Evolutionary conservation across 371 early-diverging fungal species (phyloP), one percentile per base, ranked within the genome.

Genomic region (Actinomortierella ambigua): DNA sequence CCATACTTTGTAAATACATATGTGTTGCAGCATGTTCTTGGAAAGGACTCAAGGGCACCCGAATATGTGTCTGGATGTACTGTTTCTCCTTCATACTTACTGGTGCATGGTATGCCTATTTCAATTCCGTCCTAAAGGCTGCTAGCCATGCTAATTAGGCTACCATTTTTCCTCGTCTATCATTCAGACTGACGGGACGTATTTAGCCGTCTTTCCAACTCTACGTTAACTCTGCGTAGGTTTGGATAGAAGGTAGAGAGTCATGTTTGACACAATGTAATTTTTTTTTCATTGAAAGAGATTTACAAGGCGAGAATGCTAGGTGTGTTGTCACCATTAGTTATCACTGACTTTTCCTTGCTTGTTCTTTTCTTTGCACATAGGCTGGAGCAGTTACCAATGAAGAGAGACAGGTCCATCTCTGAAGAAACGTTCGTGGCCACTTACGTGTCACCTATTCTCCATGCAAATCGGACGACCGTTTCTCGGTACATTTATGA

Each of bases 361-460:
- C 23, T 51, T 13, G 3, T 44, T 44, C 44, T 44, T 44, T 44
- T 54, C 20, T 55, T 56, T 39, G 41, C 27, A 14, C 8, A 15
- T 50, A 62, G 50, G 51, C 11, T 55, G 2, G 51, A 62, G 48
- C 42, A 28, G 26, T 9, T 52, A 11, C 56, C 57, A 2, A 46
- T 52, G 44, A 51, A 62, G 52, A n/a, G 56, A 46, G 57, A 63
- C 34, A 56, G 41, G 26, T 57, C 57, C 26, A 28, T 57, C 28
- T 63, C 57, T 27, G 63, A 63, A 53, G n/a, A 24, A 20, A 63
- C 63, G 9, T 63, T 63, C n/a, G 53, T 56, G 6, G 53, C 40
- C 17, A 63, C 56, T 53, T 63, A 52, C 52, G 41, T 63, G 3
- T 20, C 63, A 13, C 57, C 56, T 8, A 8, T 57, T 44, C 51